A percentile compares a stretch with the other conserved stretches of the same genome.
Evolutionary conservation across 2,329 filamentous ascomycete genomes (phyloP).

Genomic region (Stagonosporopsis tanaceti): DNA sequence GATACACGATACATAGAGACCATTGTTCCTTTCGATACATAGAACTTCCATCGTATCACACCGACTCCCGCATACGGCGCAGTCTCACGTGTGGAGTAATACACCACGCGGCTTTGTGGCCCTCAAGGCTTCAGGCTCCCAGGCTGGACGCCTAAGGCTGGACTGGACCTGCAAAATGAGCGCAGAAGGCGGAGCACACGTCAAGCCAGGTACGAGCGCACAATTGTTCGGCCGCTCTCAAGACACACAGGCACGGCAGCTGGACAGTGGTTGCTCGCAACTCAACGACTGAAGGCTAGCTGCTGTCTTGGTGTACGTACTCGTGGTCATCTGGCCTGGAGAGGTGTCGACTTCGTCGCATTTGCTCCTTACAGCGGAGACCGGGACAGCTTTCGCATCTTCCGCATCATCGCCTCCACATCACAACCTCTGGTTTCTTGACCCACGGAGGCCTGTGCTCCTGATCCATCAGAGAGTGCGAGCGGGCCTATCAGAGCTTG

Average conservation of each 20-base stretch:
- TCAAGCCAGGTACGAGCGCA: neutral
- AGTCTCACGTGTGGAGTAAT: neutral
- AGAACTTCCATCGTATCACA: neutral
- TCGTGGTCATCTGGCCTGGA: neutral
- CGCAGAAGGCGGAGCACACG: neutral
- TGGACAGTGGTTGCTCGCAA: neutral
- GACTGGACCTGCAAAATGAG: neutral
- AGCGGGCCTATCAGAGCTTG: neutral
- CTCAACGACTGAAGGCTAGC: neutral
- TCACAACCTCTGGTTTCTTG: neutral
- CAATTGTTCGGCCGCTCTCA: too few relatives aligned
- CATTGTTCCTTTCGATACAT: neutral
- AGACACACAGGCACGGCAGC: neutral
- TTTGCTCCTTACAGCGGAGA: neutral
- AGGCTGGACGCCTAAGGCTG: constrained; percentile 1
- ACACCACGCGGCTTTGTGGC: neutral
- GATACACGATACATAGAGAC: too few relatives aligned
- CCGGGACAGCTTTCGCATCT: neutral
- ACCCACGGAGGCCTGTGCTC: neutral
- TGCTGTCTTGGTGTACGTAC: neutral
- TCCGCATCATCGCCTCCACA: neutral
- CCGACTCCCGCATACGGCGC: too few relatives aligned
- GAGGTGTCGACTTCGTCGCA: neutral
- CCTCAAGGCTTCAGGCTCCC: neutral
- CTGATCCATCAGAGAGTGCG: neutral